phyloP scores from a whole-genome alignment of 116 monocot genomes.

The Phalaenopsis hybrid region DNA sequence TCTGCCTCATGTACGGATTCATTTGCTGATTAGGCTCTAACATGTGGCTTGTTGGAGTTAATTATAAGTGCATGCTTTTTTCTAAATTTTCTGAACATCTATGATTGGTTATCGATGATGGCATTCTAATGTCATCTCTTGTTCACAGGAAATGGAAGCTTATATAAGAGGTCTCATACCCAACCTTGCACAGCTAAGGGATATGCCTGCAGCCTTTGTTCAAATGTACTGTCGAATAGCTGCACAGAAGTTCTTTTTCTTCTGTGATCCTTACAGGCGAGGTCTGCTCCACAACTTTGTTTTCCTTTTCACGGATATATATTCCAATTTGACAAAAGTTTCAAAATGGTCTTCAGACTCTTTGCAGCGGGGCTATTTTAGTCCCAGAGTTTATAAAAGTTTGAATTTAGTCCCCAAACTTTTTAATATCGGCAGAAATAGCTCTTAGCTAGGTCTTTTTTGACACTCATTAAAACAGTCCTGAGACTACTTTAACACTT shows the following conservation, averaged over 20 bases:
- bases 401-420: no score
- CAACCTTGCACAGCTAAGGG: slow-evolving; percentile 89
- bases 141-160: slow-evolving; percentile 92
- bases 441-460: no score
- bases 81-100: neutral
- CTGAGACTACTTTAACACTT: no score
- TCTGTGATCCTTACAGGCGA: slow-evolving; percentile 96
- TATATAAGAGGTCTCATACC: slow-evolving; percentile 99
- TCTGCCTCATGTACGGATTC: slow-evolving; percentile 69
- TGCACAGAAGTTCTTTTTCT: slow-evolving; percentile 99
- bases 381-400: no score
- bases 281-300: slow-evolving; percentile 32
- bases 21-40: neutral
- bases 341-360: no score
- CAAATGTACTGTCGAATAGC: slow-evolving; percentile 99
- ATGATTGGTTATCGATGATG: neutral
- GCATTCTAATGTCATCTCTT: neutral
- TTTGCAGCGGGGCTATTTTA: no score
- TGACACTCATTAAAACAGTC: no score
- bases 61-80: neutral
- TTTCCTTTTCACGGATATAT: neutral
- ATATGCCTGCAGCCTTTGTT: slow-evolving; percentile 93
- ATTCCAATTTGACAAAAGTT: neutral
- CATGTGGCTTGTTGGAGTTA: neutral
- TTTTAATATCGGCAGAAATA: no score